Percentiles rank a stretch among this genome's conserved stretches.
phyloP scores from a whole-genome alignment of 139 green algal species.

The Ulvella scutata region DNA sequence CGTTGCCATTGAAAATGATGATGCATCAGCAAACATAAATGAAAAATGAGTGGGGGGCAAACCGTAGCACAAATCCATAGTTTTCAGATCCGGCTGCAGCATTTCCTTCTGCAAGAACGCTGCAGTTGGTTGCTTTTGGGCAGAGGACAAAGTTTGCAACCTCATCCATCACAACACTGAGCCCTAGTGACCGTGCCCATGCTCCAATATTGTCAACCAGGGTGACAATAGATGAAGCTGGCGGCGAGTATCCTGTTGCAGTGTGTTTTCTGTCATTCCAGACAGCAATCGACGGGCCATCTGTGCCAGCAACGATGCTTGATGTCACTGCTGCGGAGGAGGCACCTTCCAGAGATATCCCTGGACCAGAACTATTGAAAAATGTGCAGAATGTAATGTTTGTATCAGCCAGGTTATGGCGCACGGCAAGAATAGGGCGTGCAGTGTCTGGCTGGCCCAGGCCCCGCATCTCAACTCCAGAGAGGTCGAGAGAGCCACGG shows the following conservation, averaged over 20 bases:
- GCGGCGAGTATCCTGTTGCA: neutral
- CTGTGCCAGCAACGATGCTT: neutral
- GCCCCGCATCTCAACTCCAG: neutral
- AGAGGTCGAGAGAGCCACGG: neutral
- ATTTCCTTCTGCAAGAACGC: neutral
- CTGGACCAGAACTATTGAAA: neutral
- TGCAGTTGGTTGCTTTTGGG: neutral
- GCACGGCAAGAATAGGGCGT: neutral
- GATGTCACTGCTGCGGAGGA: neutral
- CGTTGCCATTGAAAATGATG: no score
- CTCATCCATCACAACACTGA: neutral
- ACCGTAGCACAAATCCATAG: conserved; percentile 2
- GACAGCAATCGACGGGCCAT: neutral
- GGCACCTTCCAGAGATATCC: neutral
- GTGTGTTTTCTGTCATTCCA: neutral
- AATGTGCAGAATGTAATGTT: neutral
- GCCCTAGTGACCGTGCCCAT: neutral
- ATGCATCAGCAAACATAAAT: no score
- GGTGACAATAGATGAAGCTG: neutral
- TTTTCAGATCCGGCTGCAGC: neutral
- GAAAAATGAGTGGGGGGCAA: no score
- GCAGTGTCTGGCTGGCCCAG: neutral
- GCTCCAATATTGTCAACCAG: neutral
- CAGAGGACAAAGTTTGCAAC: neutral
- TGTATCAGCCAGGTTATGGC: neutral